Conservation (phyloP, 768 basidiomycete species). For the Pleurotus citrinopileatus region DNA sequence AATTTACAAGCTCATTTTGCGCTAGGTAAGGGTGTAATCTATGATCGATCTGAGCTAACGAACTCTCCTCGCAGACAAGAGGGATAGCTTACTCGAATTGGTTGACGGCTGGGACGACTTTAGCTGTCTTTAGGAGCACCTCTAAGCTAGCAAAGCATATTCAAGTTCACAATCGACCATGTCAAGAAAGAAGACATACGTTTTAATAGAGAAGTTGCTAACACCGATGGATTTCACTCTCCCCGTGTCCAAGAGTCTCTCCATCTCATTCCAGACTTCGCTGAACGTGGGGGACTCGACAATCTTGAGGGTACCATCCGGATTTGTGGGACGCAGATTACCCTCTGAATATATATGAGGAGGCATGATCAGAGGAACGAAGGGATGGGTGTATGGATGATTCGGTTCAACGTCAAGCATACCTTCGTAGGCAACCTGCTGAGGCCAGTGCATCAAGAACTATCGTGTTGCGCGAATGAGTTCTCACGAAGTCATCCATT, state of each 20-base stretch:
- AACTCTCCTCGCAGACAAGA: background rate
- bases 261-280: constrained; percentile 49
- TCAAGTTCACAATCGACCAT: background rate
- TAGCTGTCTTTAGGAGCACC: constrained; percentile 35
- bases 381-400: too few relatives aligned
- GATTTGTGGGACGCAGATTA: constrained; percentile 20
- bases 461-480: constrained; percentile 13
- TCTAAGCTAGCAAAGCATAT: constrained; percentile 27
- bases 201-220: constrained; percentile 59
- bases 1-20: constrained; percentile 43
- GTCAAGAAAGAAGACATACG: constrained; percentile 25
- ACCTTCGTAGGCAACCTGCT: constrained; percentile 31
- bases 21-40: constrained; percentile 51
- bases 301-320: constrained; percentile 31
- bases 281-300: constrained; percentile 31
- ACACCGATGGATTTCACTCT: constrained; percentile 53
- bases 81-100: constrained; percentile 39
- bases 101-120: constrained; percentile 43
- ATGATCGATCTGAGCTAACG: background rate
- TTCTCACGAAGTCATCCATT: background rate
- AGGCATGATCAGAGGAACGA: too few relatives aligned
- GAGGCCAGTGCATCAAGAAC: constrained; percentile 55
- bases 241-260: constrained; percentile 43
- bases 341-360: constrained; percentile 8
- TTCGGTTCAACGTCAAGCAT: background rate